Evolutionary conservation across 1,139 yeast species (phyloP), one percentile per base, ranked within the genome.

Genomic region (Blastobotrys capitulatus): DNA sequence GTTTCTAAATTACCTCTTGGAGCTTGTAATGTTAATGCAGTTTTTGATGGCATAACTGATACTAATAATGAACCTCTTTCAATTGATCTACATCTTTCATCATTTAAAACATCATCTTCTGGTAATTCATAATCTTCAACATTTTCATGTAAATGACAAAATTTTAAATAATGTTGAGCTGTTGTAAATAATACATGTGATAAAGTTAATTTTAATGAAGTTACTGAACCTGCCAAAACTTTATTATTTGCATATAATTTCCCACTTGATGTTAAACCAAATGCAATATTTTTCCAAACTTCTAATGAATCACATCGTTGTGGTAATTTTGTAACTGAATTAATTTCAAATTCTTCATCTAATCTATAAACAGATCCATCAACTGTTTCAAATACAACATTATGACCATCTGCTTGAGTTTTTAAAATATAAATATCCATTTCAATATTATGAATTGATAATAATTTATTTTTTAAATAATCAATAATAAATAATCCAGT

Each of bases 1-100:
- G 97, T 89, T 66, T 94, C 99, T 57, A 92, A 72, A 60, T 94
- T 94, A 54, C 99, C 99, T 65, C 99, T 78, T 52, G 95, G 95
- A 2, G 97, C 97, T 67, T 94, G 96, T 49, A 94, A 73, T 2
- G 87, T 82, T 16, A 94, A 89, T 0, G 94, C 79, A 51, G 89
- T 82, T 52, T 80, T 85, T 0, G 95, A 80, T 0, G 97, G 97
- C 63, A 89, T 82, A 1, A 80, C 81, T 41, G 92, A 75, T 1
- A 92, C 87, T 47, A 94, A 69, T 31, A 85, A 60, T 0, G 97
- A 87, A 1, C 98, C 98, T 55, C 97, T 77, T 68, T 94, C 99
- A 49, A 94, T 83, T 51, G 83, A 80, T 59, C 99, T 79, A 20
- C 86, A 76, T 68, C 97, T 79, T 68, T 92, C 98, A 65, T 89